Evolutionary conservation across 139 green algal genomes (phyloP).

Genomic region (Auxenochlorella protothecoides): DNA sequence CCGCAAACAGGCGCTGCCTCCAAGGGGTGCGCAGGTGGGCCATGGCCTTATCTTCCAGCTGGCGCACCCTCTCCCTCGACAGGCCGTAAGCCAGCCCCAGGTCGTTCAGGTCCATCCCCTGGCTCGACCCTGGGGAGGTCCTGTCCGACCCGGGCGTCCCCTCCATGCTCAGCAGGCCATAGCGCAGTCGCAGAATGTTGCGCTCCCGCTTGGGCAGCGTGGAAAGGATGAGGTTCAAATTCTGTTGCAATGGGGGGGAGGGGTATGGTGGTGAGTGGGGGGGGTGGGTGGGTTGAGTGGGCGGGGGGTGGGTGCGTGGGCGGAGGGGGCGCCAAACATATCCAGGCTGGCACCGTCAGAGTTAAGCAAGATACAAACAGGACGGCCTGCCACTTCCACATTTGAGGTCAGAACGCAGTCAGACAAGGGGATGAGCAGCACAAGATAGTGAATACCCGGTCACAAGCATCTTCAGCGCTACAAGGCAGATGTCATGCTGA

Average conservation of each 20-base stretch:
- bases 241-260: slow-evolving; percentile 11
- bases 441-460: too few species aligned
- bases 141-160: slow-evolving; percentile 15
- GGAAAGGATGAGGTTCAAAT: slow-evolving; percentile 42
- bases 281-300: background rate
- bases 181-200: slow-evolving; percentile 66
- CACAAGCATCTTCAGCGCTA: background rate
- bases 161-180: slow-evolving; percentile 49
- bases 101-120: slow-evolving; percentile 19
- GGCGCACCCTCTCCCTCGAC: slow-evolving; percentile 69
- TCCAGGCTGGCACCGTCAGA: background rate
- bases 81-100: slow-evolving; percentile 26
- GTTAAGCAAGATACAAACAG: too few species aligned
- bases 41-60: slow-evolving; percentile 77
- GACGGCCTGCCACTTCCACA: too few species aligned
- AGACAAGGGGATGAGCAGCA: too few species aligned
- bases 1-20: background rate
- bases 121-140: background rate
- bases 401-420: too few species aligned
- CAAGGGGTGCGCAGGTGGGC: slow-evolving; percentile 36
- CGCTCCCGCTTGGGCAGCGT: slow-evolving; percentile 54
- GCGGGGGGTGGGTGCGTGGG: background rate
- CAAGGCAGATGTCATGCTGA: too few species aligned
- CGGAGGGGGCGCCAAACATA: background rate
- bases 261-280: background rate